Evolutionary conservation across 73 alveolate genomes (phyloP).

Genomic region (Symbiodinium natans): DNA sequence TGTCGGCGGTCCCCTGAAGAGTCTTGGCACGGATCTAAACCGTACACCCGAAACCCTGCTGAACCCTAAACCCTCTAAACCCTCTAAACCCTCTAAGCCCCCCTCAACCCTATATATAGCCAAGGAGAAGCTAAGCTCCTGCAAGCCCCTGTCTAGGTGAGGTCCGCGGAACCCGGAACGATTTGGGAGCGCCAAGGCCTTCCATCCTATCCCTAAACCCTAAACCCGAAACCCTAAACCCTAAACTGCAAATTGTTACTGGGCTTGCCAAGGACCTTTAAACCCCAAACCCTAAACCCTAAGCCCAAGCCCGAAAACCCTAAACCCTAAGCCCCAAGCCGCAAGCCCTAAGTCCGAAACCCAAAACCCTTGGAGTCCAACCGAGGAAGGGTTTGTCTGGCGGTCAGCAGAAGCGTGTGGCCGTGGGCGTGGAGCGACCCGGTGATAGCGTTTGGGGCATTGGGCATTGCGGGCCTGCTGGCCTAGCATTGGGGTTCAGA

Average conservation of each 20-base stretch:
- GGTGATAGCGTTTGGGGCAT: background rate
- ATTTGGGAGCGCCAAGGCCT: no score
- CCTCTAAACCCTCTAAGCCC: no score
- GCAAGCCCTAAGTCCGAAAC: background rate
- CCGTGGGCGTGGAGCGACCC: constrained; percentile 54
- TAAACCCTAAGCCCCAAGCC: background rate
- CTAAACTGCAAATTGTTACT: no score
- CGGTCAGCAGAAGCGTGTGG: constrained; percentile 63
- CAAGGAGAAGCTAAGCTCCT: no score
- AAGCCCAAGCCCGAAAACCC: background rate
- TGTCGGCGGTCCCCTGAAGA: background rate
- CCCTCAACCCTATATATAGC: no score
- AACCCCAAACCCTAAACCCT: background rate
- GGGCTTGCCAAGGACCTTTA: no score
- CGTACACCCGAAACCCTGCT: background rate
- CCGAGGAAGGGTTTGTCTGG: constrained; percentile 1
- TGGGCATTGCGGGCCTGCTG: no score
- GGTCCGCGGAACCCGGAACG: no score
- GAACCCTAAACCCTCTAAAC: background rate
- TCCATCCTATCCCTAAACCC: no score
- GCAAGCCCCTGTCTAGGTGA: no score
- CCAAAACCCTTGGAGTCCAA: background rate
- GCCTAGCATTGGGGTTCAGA: no score
- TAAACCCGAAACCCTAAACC: no score
- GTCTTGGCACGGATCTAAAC: background rate